Evolutionary conservation across 495 filamentous ascomycete species (phyloP).

Genomic region (Talaromyces trachyspermus): DNA sequence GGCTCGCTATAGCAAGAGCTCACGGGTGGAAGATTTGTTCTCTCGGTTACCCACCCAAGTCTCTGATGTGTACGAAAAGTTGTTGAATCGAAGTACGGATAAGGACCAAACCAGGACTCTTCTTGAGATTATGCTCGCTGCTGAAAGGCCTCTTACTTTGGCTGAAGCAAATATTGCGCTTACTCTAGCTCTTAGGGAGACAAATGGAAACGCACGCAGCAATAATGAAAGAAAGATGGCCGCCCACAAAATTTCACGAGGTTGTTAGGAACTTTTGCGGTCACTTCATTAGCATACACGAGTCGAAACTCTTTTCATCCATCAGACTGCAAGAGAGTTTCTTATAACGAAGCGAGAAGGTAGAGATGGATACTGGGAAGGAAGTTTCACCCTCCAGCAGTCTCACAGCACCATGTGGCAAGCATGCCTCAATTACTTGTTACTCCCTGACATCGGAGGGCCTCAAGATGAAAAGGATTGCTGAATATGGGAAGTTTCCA

Average conservation of each 20-base stretch:
- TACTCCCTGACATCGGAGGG: no score
- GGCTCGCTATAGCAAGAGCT: slow-evolving; percentile 1
- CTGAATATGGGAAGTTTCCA: no score
- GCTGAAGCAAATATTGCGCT: slow-evolving; percentile 14
- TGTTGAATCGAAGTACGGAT: slow-evolving; percentile 11
- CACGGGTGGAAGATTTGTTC: slow-evolving; percentile 16
- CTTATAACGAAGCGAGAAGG: slow-evolving; percentile 3
- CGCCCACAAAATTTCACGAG: slow-evolving; percentile 16
- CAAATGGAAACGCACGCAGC: background rate
- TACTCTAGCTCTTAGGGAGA: slow-evolving; percentile 8
- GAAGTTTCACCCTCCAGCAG: no score
- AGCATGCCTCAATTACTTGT: no score
- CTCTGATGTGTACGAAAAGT: slow-evolving; percentile 27
- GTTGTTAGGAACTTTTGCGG: slow-evolving; percentile 27
- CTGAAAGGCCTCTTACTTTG: slow-evolving; percentile 18
- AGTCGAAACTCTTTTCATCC: slow-evolving; percentile 29
- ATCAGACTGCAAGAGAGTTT: slow-evolving; percentile 37
- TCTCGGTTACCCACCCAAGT: slow-evolving; percentile 19
- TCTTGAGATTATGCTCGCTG: slow-evolving; percentile 20
- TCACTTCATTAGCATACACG: slow-evolving; percentile 27
- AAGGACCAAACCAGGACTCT: slow-evolving; percentile 12
- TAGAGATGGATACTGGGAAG: no score
- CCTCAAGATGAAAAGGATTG: no score
- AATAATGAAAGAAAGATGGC: background rate
- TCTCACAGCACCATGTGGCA: no score